Base-by-base conservation (phyloP, 345 rosid genomes). In the Rhodomyrtus tomentosa region DNA sequence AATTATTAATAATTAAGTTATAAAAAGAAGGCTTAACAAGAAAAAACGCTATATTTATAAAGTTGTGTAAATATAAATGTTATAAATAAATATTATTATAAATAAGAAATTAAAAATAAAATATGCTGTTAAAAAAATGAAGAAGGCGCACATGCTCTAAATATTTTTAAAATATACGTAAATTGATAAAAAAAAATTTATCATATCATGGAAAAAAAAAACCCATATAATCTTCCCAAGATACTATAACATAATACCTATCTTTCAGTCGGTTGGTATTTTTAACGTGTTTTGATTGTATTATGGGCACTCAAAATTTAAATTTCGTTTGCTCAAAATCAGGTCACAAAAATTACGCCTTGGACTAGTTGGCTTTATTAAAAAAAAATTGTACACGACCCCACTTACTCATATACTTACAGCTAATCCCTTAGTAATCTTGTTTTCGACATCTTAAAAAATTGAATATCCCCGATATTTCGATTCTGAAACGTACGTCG, bases 271-370 rank as follows among this genome's bases (percentile, higher is more conserved):
- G 0, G 2, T 55, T 55, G 7, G 16, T 11, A 25, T 25, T 55
- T 15, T 11, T 0, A 55, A 7, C 0, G 15, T 55, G 25, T 55
- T 10, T 24, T 55, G 2, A 24, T 24, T 55, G 10, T 24, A 10
- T 55, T 24, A 10, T 24, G 10, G 6, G 59, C 5, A 25, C 59
- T 55, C 25, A 0, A 25, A 56, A 0, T 56, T 32, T 56, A 56
- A 25, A 0, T 56, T 4, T 2, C 6, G 0, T 56, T 4, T 11
- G 15, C 62, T n/a, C 32, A 0, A 11, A 4, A 12, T n/a, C 32
- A 12, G 1, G 0, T 56, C 32, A 12, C 14, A 42, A 11, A n/a
- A 20, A 56, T 56, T 2, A n/a, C n/a, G 3, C 7, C 16, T n/a
- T 7, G 3, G 5, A n/a, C 32, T n/a, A n/a, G 62, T 11, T 25